Conservation (phyloP, 768 basidiomycete genomes). For the Pleurotus pulmonarius region DNA sequence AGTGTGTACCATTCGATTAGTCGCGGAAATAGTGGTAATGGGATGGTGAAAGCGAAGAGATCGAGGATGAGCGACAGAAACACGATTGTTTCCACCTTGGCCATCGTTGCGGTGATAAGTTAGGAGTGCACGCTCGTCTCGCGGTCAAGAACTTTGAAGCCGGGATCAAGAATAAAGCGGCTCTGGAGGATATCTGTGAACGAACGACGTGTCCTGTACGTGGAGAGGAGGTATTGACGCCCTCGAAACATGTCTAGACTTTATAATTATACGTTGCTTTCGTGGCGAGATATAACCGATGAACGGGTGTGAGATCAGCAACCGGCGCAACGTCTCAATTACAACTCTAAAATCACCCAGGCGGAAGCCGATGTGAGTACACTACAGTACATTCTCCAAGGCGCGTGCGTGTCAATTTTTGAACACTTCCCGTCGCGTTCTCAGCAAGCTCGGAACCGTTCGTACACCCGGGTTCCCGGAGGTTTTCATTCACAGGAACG, state of each 20-base stretch:
- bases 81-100: conserved; percentile 73
- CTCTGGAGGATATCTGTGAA: no score
- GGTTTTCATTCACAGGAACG: not conserved
- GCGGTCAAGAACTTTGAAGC: not conserved
- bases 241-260: not conserved
- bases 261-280: not conserved
- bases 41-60: conserved; percentile 88
- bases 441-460: not conserved
- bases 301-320: not conserved
- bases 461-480: conserved; percentile 1
- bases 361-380: conserved; percentile 4
- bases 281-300: not conserved
- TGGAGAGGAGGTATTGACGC: conserved; percentile 3
- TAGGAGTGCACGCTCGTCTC: not conserved
- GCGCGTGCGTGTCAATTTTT: not conserved
- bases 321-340: not conserved
- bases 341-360: conserved; percentile 7
- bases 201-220: not conserved
- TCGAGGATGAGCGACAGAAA: conserved; percentile 91
- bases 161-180: not conserved
- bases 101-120: conserved; percentile 34
- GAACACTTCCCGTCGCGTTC: not conserved
- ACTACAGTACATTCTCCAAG: not conserved
- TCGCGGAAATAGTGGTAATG: conserved; percentile 97
- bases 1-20: conserved; percentile 89